These are phyloP conservation scores for Arthroderma uncinatum DNA, from an alignment of 2,329 filamentous ascomycete species.

Conservation along the genomic window DNA sequence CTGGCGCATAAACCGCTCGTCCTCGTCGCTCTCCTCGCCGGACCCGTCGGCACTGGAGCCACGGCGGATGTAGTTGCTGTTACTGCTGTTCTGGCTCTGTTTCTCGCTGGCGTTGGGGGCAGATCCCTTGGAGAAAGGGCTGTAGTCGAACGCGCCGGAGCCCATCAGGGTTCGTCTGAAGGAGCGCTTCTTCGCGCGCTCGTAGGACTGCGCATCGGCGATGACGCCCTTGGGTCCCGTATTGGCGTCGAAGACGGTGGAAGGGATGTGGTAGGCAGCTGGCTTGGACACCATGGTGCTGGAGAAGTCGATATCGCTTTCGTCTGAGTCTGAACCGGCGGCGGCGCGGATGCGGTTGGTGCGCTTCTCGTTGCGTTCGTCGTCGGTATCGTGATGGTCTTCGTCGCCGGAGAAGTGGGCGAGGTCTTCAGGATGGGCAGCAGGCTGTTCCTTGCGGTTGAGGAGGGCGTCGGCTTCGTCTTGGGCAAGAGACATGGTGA, in stretches of 20 bases:
- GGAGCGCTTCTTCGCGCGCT: conserved; percentile 38
- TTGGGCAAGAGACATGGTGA: conserved; percentile 25
- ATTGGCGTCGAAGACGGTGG: conserved; percentile 38
- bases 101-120: background rate
- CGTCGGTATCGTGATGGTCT: conserved; percentile 21
- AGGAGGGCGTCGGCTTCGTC: conserved; percentile 39
- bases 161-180: conserved; percentile 36
- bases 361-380: conserved; percentile 4
- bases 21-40: conserved; percentile 37
- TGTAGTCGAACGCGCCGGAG: conserved; percentile 25
- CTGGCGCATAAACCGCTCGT: conserved; percentile 68
- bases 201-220: conserved; percentile 40
- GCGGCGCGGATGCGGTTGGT: background rate
- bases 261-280: conserved; percentile 34
- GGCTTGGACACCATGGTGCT: conserved; percentile 30
- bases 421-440: conserved; percentile 36
- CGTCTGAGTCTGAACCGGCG: conserved; percentile 20
- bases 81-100: background rate
- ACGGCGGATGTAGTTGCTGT: background rate
- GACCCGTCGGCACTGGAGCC: conserved; percentile 11
- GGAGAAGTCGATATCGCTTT: conserved; percentile 11
- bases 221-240: conserved; percentile 44
- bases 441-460: conserved; percentile 26
- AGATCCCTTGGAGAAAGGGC: conserved; percentile 16
- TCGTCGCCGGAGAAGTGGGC: conserved; percentile 18